These are phyloP conservation scores for Backusella sp. DNA, from an alignment of 192 early-diverging fungal species.

Conservation along the genomic window DNA sequence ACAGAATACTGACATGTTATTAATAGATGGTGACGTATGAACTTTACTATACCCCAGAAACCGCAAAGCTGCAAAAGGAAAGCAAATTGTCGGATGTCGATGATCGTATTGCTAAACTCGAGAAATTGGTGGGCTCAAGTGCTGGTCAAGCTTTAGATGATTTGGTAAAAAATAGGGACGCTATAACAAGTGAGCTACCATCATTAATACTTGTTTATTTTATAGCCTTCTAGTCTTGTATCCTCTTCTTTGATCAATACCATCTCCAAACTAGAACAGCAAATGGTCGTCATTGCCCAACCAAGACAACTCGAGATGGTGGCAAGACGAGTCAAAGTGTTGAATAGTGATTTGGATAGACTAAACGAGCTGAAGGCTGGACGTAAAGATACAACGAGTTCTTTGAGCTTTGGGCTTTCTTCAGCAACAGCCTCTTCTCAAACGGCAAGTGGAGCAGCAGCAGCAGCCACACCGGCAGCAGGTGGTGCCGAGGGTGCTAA, in stretches of 20 bases:
- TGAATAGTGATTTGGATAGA: conserved; percentile 66
- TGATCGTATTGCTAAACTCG: conserved; percentile 63
- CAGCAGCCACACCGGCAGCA: not conserved
- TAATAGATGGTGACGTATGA: conserved; percentile 68
- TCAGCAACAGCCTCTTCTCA: not conserved
- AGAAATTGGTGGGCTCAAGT: conserved; percentile 66
- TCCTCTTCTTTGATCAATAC: conserved; percentile 52
- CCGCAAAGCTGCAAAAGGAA: conserved; percentile 49
- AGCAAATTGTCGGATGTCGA: conserved; percentile 64
- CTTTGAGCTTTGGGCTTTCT: conserved; percentile 2
- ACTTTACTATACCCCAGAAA: conserved; percentile 67
- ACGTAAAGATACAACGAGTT: conserved; percentile 20
- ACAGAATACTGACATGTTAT: too few relatives aligned
- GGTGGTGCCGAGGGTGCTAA: not conserved
- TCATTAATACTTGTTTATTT: not conserved
- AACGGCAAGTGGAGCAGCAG: not conserved
- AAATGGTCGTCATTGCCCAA: conserved; percentile 65
- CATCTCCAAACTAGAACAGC: conserved; percentile 67
- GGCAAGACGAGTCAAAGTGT: conserved; percentile 55
- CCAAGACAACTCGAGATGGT: conserved; percentile 71
- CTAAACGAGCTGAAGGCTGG: conserved; percentile 62
- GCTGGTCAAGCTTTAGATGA: conserved; percentile 57
- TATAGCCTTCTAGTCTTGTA: conserved; percentile 16
- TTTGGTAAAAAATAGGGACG: conserved; percentile 26
- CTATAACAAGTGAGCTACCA: too few relatives aligned